Evolutionary conservation across 331 rosid species (phyloP), one percentile per base, ranked within the genome.

Genomic region (Malus hybrid): DNA sequence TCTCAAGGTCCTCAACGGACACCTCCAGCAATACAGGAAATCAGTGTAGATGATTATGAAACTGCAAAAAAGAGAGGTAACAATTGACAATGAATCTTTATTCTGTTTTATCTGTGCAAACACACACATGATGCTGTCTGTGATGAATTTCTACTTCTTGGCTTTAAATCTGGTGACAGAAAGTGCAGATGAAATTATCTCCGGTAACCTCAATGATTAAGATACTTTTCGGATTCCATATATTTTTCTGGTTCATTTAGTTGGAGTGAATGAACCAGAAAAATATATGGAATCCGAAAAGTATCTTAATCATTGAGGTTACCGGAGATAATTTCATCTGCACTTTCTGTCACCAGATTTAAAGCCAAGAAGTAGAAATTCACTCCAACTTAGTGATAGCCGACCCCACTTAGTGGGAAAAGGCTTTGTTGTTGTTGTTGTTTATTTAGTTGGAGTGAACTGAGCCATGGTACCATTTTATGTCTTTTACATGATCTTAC

Each of bases 11-110:
- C 96, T 78, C 99, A 88, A 78, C 88, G 92, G 95, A 89, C 91
- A 1, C 99, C 97, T 84, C 99, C 99, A 5, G 87, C 90, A 68
- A 84, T 89, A 67, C 97, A 94, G 85, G 97, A 94, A 84, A 94
- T 94, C 84, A 86, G 83, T 80, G 72, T 81, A 28, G 93, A 86
- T 80, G 96, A 87, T 77, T 83, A 82, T 77, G 95, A 87, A 80
- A 78, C 86, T 70, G 68, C 84, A 12, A 80, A 78, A 46, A 81
- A 84, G 73, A 88, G 88, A 87, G 97, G 94, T 86, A 83, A 29
- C 48, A 67, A 19, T 52, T 67, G 44, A 52, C 66, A 34, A 27
- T 67, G 20, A 50, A 55, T 79, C 50, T 18, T 18, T 64, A n/a
- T 65, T 19, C 19, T 32, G 24, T 54, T 55, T 24, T 10, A 6